These are phyloP conservation scores for Picea engelmannii DNA, from an alignment of 83 land plant species.

Conservation along the genomic window DNA sequence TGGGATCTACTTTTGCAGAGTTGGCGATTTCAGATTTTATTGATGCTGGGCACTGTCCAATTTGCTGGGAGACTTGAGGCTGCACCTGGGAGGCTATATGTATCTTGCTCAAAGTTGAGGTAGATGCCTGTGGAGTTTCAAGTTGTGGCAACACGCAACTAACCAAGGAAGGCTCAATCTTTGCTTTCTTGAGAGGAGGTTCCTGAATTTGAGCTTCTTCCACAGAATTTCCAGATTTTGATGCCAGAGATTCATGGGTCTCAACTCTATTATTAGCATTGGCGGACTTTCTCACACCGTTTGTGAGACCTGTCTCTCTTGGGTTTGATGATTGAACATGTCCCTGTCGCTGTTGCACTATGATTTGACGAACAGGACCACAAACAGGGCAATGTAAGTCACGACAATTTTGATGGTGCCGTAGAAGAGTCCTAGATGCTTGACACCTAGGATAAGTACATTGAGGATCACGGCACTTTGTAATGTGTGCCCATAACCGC, in stretches of 20 bases:
- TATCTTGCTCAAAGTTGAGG: conserved; percentile 15
- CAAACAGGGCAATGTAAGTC: conserved; percentile 79
- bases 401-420: conserved; percentile 60
- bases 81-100: conserved; percentile 12
- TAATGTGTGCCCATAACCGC: conserved; percentile 65
- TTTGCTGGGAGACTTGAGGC: conserved; percentile 21
- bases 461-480: conserved; percentile 30
- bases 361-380: conserved; percentile 56
- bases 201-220: conserved; percentile 33
- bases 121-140: neutral
- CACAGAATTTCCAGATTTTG: conserved; percentile 18
- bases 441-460: conserved; percentile 70
- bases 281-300: conserved; percentile 26
- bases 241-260: conserved; percentile 1
- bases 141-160: conserved; percentile 7
- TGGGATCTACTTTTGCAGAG: conserved; percentile 18
- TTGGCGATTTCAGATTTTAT: conserved; percentile 2
- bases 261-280: conserved; percentile 17
- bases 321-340: conserved; percentile 12
- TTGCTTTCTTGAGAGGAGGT: conserved; percentile 44
- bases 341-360: conserved; percentile 16
- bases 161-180: conserved; percentile 40
- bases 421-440: conserved; percentile 42
- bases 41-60: neutral
- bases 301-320: neutral